Percentiles rank a stretch among this genome's conserved stretches.
Conservation (phyloP, 768 basidiomycete species). For the Lepiota subincarnata region DNA sequence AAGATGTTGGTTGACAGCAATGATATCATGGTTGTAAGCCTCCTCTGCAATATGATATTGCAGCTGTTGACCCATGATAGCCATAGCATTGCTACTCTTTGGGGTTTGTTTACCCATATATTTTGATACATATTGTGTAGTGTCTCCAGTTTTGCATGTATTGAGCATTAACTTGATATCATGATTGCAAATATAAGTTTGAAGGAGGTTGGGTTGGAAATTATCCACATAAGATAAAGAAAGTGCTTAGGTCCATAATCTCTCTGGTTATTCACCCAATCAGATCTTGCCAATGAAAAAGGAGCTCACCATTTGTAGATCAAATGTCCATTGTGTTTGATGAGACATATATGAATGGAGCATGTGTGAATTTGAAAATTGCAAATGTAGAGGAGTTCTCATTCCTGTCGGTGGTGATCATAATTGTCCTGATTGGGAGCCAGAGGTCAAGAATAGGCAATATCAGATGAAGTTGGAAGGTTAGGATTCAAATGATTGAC, state of each 20-base stretch:
- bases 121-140: constrained; percentile 33
- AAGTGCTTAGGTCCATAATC: constrained; percentile 25
- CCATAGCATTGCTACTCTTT: constrained; percentile 29
- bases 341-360: constrained; percentile 19
- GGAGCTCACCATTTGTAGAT: constrained; percentile 33
- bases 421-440: constrained; percentile 21
- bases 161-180: constrained; percentile 35
- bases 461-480: constrained; percentile 15
- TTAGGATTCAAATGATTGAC: constrained; percentile 15
- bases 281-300: constrained; percentile 17
- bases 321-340: constrained; percentile 8
- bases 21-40: constrained; percentile 9
- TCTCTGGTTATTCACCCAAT: constrained; percentile 23
- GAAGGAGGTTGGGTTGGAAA: constrained; percentile 23
- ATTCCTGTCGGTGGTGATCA: not conserved
- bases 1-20: constrained; percentile 22
- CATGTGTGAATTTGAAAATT: constrained; percentile 32
- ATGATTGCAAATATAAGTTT: constrained; percentile 27
- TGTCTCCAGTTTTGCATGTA: constrained; percentile 26
- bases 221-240: constrained; percentile 21
- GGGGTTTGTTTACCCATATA: constrained; percentile 40
- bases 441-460: constrained; percentile 31
- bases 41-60: constrained; percentile 21
- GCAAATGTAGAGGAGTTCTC: constrained; percentile 21
- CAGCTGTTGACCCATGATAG: constrained; percentile 29